Evolutionary conservation across 768 basidiomycete species (phyloP), one percentile per base, ranked within the genome.

Genomic region (Amanita polypyramis): DNA sequence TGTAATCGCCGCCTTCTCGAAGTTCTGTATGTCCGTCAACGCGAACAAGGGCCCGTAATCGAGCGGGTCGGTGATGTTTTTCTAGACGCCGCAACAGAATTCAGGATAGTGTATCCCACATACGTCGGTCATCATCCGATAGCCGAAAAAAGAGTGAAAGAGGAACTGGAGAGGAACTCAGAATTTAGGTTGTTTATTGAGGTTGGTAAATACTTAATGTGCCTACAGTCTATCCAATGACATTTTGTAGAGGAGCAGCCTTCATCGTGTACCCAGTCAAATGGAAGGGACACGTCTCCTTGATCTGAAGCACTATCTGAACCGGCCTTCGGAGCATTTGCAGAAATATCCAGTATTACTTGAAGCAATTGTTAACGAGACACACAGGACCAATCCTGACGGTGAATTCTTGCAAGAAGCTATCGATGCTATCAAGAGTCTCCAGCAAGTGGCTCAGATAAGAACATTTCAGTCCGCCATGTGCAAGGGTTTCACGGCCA

Each of bases 381-480:
- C 93, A 0, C 79, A 74, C 1, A 72, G 75, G 8, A 86, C 79
- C 32, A 91, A 92, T 56, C 79, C 86, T 0, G 93, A 97, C 58
- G 73, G 70, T 0, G 89, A 92, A 33, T 94, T 82, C 61, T 65
- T 96, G 48, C 65, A 71, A n/a, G 81, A 91, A 56, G 92, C 94
- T 2, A 82, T 90, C 36, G 77, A 79, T 42, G 82, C 89, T 0
- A 90, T 97, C 61, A 82, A 82, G 58, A 84, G 78, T 53, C 65
- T 97, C 48, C 87, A 91, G 52, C 75, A 76, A 4, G 75, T 90
- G 4, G 83, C 88, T 0, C 87, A 91, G 60, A 65, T 96, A 41
- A 76, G 83, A 54, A 88, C 91, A 3, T 97, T 94, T 79, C 93
- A 97, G 61, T 74, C 79, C 35, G 85, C 88, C 0, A 92, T 90